These are phyloP conservation scores for Aspergillus egyptiacus DNA, from an alignment of 495 filamentous ascomycete genomes.

Conservation along the genomic window DNA sequence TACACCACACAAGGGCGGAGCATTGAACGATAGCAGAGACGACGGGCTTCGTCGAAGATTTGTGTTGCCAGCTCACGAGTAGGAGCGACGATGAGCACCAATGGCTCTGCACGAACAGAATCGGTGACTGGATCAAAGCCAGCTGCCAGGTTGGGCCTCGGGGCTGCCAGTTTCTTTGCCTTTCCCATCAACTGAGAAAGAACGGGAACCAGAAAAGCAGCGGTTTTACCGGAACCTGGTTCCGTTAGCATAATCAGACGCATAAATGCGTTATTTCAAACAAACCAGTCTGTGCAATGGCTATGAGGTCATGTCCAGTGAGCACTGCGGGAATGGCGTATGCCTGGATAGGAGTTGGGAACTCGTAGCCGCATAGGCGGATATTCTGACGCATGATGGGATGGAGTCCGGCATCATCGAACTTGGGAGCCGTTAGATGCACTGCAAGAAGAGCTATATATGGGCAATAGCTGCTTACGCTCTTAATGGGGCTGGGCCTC, in stretches of 20 bases:
- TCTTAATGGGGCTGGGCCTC: slow-evolving; percentile 25
- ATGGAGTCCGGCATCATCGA: slow-evolving; percentile 76
- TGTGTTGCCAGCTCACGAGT: slow-evolving; percentile 86
- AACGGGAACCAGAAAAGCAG: slow-evolving; percentile 84
- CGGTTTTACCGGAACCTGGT: slow-evolving; percentile 91
- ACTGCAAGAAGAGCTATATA: no score
- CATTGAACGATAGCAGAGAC: slow-evolving; percentile 90
- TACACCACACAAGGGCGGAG: slow-evolving; percentile 88
- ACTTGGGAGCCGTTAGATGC: slow-evolving; percentile 31
- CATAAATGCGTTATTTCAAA: neutral
- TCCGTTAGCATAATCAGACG: slow-evolving; percentile 3
- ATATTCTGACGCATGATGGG: slow-evolving; percentile 78
- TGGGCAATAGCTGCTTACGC: slow-evolving; percentile 30
- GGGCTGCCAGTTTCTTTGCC: slow-evolving; percentile 71
- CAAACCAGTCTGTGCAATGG: slow-evolving; percentile 86
- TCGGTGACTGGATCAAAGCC: slow-evolving; percentile 38
- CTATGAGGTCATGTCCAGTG: slow-evolving; percentile 71
- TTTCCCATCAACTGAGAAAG: slow-evolving; percentile 91
- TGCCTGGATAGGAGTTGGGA: slow-evolving; percentile 80
- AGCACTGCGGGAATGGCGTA: slow-evolving; percentile 75
- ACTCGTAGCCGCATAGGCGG: slow-evolving; percentile 53
- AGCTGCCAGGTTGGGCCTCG: slow-evolving; percentile 56
- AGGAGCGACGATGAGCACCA: slow-evolving; percentile 80
- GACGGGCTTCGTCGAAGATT: slow-evolving; percentile 88
- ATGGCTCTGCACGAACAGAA: slow-evolving; percentile 66